Conservation (phyloP, 1,139 yeast genomes). For the Candida neerlandica region DNA sequence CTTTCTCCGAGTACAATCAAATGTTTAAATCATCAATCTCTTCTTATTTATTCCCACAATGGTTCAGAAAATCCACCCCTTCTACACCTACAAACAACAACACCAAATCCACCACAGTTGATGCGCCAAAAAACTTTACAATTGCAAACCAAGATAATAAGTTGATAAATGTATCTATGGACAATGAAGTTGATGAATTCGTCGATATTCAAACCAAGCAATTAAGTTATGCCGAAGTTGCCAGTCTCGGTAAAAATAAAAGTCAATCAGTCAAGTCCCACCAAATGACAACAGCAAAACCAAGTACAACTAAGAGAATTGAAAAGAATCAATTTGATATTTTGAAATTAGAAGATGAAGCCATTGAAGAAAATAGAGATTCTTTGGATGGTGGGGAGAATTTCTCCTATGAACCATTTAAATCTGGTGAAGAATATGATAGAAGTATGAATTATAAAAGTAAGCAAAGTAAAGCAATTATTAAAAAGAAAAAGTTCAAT, state of each 20-base stretch:
- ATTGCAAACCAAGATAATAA: slow-evolving; percentile 30
- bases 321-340: slow-evolving; percentile 14
- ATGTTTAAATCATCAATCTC: slow-evolving; percentile 16
- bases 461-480: slow-evolving; percentile 17
- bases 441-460: slow-evolving; percentile 15
- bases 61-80: slow-evolving; percentile 15
- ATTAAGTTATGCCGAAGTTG: slow-evolving; percentile 50
- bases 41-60: slow-evolving; percentile 16
- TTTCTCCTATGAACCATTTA: slow-evolving; percentile 11
- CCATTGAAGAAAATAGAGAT: background rate
- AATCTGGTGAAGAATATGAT: slow-evolving; percentile 15
- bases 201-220: slow-evolving; percentile 31
- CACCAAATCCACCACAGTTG: slow-evolving; percentile 5
- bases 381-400: slow-evolving; percentile 4
- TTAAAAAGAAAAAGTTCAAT: slow-evolving; percentile 18
- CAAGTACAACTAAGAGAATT: slow-evolving; percentile 8
- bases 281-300: slow-evolving; percentile 1
- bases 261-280: slow-evolving; percentile 8
- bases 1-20: background rate
- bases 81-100: slow-evolving; percentile 5
- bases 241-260: slow-evolving; percentile 29
- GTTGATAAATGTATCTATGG: slow-evolving; percentile 40
- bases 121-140: slow-evolving; percentile 30
- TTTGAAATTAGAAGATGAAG: slow-evolving; percentile 3
- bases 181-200: slow-evolving; percentile 11